A percentile compares a stretch with the other conserved stretches of the same genome.
phyloP scores from a whole-genome alignment of 2,329 filamentous ascomycete species.

The Camptophora hylomeconis region DNA sequence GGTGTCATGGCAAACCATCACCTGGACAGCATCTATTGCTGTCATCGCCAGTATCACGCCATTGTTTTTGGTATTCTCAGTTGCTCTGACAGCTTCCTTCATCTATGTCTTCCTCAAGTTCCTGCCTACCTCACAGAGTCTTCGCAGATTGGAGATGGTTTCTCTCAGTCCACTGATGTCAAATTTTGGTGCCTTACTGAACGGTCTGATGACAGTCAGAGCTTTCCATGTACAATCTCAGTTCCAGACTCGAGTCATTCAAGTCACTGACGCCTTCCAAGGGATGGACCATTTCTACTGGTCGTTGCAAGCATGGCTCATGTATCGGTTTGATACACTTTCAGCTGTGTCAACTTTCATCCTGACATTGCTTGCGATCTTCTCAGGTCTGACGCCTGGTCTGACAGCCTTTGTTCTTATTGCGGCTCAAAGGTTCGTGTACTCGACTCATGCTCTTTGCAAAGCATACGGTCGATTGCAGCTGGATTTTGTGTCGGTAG shows the following conservation, averaged over 20 bases:
- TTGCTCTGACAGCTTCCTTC: constrained; percentile 55
- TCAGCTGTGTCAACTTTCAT: constrained; percentile 62
- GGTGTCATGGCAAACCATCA: constrained; percentile 57
- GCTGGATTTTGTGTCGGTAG: constrained; percentile 84
- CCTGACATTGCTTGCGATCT: constrained; percentile 61
- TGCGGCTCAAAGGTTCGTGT: constrained; percentile 51
- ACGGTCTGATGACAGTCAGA: constrained; percentile 74
- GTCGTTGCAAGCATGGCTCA: constrained; percentile 74
- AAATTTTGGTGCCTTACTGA: constrained; percentile 78
- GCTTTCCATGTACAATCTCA: constrained; percentile 66
- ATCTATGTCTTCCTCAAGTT: constrained; percentile 63
- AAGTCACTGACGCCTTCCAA: constrained; percentile 76
- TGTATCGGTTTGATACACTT: constrained; percentile 61
- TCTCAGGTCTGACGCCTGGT: constrained; percentile 61
- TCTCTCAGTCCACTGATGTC: constrained; percentile 80
- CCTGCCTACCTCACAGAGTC: constrained; percentile 67
- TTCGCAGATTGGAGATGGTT: constrained; percentile 77
- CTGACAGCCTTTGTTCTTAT: constrained; percentile 74
- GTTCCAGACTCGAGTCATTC: constrained; percentile 69
- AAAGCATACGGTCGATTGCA: constrained; percentile 72
- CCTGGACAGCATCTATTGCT: constrained; percentile 57
- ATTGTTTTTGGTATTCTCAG: constrained; percentile 58
- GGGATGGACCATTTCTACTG: constrained; percentile 96
- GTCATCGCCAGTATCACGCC: constrained; percentile 74
- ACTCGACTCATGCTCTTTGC: constrained; percentile 60